Percentiles rank a stretch among this genome's conserved stretches.
Conservation (phyloP, 352 stramenopile species). For the Phytophthora pinifolia region DNA sequence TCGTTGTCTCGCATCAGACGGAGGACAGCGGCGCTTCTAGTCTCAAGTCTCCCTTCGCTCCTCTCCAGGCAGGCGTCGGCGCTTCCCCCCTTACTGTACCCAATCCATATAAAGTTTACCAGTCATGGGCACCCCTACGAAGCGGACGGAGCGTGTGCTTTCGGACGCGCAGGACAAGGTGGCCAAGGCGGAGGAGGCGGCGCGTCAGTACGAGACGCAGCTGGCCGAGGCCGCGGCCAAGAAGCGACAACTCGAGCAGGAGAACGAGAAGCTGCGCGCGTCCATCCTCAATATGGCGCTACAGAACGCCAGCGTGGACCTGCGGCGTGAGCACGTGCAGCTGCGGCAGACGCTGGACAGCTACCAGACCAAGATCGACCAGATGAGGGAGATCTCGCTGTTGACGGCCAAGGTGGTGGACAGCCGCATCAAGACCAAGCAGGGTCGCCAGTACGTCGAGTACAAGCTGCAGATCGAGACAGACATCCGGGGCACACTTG, state of each 20-base stretch:
- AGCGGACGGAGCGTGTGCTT: slow-evolving; percentile 62
- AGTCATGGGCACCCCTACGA: slow-evolving; percentile 49
- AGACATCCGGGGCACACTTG: slow-evolving; percentile 81
- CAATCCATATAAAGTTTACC: slow-evolving; percentile 1
- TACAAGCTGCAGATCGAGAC: slow-evolving; percentile 90
- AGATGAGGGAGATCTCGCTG: slow-evolving; percentile 86
- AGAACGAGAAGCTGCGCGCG: slow-evolving; percentile 78
- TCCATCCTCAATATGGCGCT: slow-evolving; percentile 80
- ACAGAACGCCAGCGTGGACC: slow-evolving; percentile 75
- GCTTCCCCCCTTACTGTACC: neutral
- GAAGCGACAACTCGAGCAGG: slow-evolving; percentile 76
- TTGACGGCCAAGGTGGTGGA: slow-evolving; percentile 85
- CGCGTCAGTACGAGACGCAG: slow-evolving; percentile 59
- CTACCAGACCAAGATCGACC: slow-evolving; percentile 89
- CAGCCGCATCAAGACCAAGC: slow-evolving; percentile 86
- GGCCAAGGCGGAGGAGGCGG: slow-evolving; percentile 62
- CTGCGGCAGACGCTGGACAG: slow-evolving; percentile 84
- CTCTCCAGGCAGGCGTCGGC: neutral
- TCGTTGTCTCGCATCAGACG: slow-evolving; percentile 35
- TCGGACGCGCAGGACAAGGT: slow-evolving; percentile 76
- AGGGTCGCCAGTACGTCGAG: slow-evolving; percentile 86
- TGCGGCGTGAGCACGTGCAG: slow-evolving; percentile 81
- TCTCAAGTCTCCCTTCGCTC: neutral
- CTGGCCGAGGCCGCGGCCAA: slow-evolving; percentile 51
- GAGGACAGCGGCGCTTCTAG: neutral